Conservation (phyloP, 139 green algal genomes). For the Volvox reticuliferus region DNA sequence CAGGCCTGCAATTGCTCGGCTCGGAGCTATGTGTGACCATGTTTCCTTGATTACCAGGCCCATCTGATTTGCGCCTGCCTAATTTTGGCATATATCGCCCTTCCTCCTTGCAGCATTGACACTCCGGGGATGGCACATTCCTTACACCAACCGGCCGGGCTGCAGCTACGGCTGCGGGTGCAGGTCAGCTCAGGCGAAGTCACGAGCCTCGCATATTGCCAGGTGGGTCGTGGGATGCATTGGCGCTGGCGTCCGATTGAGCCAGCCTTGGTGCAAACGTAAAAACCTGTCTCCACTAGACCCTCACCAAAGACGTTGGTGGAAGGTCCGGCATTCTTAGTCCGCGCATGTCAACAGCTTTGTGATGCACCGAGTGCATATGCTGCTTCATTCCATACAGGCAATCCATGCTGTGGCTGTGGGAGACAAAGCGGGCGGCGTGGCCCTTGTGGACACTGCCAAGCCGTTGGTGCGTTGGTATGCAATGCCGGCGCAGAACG, state of each 20-base stretch:
- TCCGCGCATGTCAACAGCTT: too few species aligned
- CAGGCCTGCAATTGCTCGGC: too few species aligned
- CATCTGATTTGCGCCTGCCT: too few species aligned
- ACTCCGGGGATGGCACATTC: neutral
- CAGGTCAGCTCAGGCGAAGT: constrained; percentile 50
- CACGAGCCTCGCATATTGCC: constrained; percentile 48
- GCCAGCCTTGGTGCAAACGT: too few species aligned
- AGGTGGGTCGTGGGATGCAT: constrained; percentile 11
- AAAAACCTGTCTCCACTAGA: too few species aligned
- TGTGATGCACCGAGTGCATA: too few species aligned
- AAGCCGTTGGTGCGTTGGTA: constrained; percentile 47
- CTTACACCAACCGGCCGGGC: constrained; percentile 49
- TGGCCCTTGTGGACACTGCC: constrained; percentile 53
- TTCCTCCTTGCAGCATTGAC: constrained; percentile 18
- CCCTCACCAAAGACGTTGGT: too few species aligned
- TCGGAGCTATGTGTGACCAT: too few species aligned
- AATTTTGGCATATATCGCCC: too few species aligned
- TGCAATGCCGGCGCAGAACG: constrained; percentile 25
- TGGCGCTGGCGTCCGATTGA: neutral
- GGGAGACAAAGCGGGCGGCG: constrained; percentile 36
- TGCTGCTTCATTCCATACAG: neutral
- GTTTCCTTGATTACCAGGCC: too few species aligned
- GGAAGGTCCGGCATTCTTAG: too few species aligned
- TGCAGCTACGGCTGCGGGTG: constrained; percentile 59
- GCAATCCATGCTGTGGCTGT: constrained; percentile 24